Evolutionary conservation across 345 rosid species (phyloP), one percentile per base, ranked within the genome.

Genomic region (Lumnitzera littorea): DNA sequence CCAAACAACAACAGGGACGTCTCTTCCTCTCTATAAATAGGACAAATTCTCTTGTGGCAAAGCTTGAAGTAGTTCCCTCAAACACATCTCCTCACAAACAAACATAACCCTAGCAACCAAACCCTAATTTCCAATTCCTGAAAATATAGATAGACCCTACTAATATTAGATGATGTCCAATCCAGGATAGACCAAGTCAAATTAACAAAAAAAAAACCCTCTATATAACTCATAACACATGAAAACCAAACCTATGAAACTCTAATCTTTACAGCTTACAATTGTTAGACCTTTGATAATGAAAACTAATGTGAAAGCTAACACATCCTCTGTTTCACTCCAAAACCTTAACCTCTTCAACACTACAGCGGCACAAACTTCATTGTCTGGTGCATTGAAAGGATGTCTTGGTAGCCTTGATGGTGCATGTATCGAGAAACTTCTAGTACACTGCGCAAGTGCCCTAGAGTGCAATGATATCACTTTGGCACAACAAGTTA

Each of bases 401-500:
- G 88, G 88, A 15, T 83, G 87, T 63, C 83, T 86, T 12, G 82
- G 87, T 2, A 86, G 80, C 72, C 88, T 83, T 24, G 89, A 86
- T 15, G 88, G 80, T 49, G 81, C 85, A 0, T 86, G 92, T 58
- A 81, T 79, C 60, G 92, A 86, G 76, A 83, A 86, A 76, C 83
- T 86, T 50, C 78, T 86, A 4, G 82, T 83, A 55, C 92, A 86
- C 67, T 86, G 88, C 50, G 92, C 89, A 5, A 79, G 80, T 50
- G 89, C 92, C 64, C 64, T 86, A 3, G 92, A 86, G 68, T 67
- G 70, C 59, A 77, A 77, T 58, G 92, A 86, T 29, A 84, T 81
- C 55, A 86, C 92, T 48, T 67, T 86, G 57, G 92, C 86, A 23
- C 92, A 83, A 14, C 91, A 86, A 57, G 89, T 86, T 58, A 86